These are phyloP conservation scores for Aspergillaceae sp. DNA, from an alignment of 2,329 filamentous ascomycete genomes.

Conservation along the genomic window DNA sequence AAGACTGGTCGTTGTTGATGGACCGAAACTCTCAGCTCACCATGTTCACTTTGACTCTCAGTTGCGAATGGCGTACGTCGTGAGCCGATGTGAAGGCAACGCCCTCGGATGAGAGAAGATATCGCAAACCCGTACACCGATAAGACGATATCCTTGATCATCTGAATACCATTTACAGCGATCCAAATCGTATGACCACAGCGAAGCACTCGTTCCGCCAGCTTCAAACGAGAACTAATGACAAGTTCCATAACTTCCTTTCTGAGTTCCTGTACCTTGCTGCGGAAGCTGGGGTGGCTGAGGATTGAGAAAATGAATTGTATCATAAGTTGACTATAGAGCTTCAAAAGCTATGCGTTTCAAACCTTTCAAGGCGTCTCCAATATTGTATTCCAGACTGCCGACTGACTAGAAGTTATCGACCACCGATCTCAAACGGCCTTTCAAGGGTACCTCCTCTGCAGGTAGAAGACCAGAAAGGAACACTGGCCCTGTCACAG, in stretches of 20 bases:
- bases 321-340: not conserved
- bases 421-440: not conserved
- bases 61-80: not conserved
- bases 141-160: not conserved
- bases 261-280: conserved; percentile 4
- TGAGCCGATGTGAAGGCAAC: not conserved
- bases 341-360: not conserved
- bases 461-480: too few relatives aligned
- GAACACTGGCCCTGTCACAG: not conserved
- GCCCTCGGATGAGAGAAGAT: not conserved
- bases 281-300: not conserved
- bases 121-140: not conserved
- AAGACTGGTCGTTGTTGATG: too few relatives aligned
- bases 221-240: not conserved
- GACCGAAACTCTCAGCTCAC: not conserved
- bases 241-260: conserved; percentile 3
- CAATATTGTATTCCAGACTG: not conserved
- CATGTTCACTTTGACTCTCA: not conserved
- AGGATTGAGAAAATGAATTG: conserved; percentile 1
- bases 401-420: not conserved
- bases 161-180: not conserved
- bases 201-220: not conserved
- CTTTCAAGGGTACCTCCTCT: not conserved
- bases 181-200: not conserved
- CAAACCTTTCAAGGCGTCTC: not conserved